Base-by-base conservation (phyloP, 371 early-diverging fungal species). In the Actinomortierella ambigua region DNA sequence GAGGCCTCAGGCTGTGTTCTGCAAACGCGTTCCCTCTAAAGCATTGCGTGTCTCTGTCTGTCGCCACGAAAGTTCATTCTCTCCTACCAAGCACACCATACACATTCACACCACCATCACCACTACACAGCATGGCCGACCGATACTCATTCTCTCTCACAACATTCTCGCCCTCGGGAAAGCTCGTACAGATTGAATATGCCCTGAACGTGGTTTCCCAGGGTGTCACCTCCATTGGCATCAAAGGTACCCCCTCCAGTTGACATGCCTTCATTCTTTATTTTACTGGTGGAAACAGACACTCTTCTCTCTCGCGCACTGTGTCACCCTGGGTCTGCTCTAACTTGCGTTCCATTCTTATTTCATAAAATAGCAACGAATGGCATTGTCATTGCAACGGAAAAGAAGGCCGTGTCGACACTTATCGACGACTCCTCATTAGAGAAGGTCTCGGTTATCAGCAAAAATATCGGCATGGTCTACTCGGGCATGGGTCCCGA, bases 101-200 rank as follows among this genome's bases (percentile, higher is more conserved):
- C 11, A 40, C 52, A 58, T 41, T 15, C 48, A 59, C 40, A 34
- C 14, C 22, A 53, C 40, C 39, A n/a, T n/a, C n/a, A n/a, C n/a
- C n/a, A n/a, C n/a, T n/a, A n/a, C n/a, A n/a, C n/a, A n/a, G n/a
- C n/a, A 69, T 70, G 71, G 71, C 71, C 48, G 71, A 70, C 66
- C 48, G 71, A 55, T 70, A 70, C 50, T 70, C 71, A 50, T 99
- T 98, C 88, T 97, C 98, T 26, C 90, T 99, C 63, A 98, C 99
- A 8, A 99, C 99, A 53, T 99, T 99, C 86, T 98, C 99, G 62
- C 96, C 98, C n/a, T 96, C 97, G 44, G 99, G 99, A 65, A 98
- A 99, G 82, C 92, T 99, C 55, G 94, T 95, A 40, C 99, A 99
- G 85, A 97, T 99, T 65, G 98, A 98, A 82, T 94, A 99, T 82